Base-by-base conservation (phyloP, 2,329 filamentous ascomycete genomes). In the Neonectria sp. region DNA sequence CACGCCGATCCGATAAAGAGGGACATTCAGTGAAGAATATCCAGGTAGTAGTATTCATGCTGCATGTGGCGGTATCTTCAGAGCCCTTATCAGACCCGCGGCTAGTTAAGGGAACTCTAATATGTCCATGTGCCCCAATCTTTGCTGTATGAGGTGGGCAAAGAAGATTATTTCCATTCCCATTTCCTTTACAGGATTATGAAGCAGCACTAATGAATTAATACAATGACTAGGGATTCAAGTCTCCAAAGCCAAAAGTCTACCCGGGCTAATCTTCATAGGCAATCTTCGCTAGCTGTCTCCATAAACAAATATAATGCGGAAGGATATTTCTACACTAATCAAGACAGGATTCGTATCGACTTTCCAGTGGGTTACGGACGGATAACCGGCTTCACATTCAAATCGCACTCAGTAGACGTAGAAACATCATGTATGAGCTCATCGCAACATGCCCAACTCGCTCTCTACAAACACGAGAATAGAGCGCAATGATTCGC, bases 391-490 rank as follows among this genome's bases (percentile, higher is more conserved):
- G 46, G 25, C 46, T 29, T 49, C 12, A 49, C 46, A 29, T 49
- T 49, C 3, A 13, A 49, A 29, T 29, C 25, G 46, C 5, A 49
- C 29, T 29, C 46, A 49, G 46, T 49, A 49, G 46, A 29, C 46
- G 29, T 6, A 27, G 46, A 49, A 29, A 49, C 15, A 49, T 49
- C 46, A 49, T n/a, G 46, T 49, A 49, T 49, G 46, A 49, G 46
- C 46, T 49, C 4, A 49, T 49, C 25, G 46, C 46, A 49, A 27
- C 13, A 49, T 49, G 13, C 17, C 29, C 12, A 49, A 29, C 25
- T 27, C 46, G 21, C 29, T 49, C 46, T 9, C 12, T 49, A 9
- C 25, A 49, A 3, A 49, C 15, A 27, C 15, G 46, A 8, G 46
- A 49, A 29, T 17, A 8, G 25, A 25, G 46, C 17, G 25, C 46